These are phyloP conservation scores for Penicillium maclennaniae DNA, from an alignment of 495 filamentous ascomycete species.

Conservation along the genomic window DNA sequence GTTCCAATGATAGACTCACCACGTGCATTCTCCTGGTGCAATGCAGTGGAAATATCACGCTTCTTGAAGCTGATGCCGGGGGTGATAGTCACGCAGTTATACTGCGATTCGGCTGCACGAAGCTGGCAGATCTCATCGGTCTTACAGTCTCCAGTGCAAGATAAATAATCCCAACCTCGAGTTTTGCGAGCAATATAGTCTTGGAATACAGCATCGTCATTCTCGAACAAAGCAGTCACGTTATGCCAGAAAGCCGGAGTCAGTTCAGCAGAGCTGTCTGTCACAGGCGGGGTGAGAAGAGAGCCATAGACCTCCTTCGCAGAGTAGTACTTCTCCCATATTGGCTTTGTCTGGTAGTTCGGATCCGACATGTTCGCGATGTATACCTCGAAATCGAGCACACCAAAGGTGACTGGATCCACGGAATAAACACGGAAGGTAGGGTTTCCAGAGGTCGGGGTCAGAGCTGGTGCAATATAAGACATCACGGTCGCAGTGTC, in stretches of 20 bases:
- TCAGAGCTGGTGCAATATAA: conserved; percentile 51
- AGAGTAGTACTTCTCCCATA: conserved; percentile 52
- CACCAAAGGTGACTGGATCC: conserved; percentile 50
- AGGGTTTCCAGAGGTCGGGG: conserved; percentile 48
- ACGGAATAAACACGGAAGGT: conserved; percentile 53
- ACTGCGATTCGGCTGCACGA: conserved; percentile 33
- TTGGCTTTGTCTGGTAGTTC: conserved; percentile 38
- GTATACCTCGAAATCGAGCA: conserved; percentile 51
- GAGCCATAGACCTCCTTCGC: conserved; percentile 50
- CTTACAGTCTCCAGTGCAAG: conserved; percentile 37
- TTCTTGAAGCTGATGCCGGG: conserved; percentile 15
- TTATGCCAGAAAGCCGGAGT: conserved; percentile 57
- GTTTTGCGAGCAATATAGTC: conserved; percentile 37
- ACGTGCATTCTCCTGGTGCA: conserved; percentile 3
- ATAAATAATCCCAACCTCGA: conserved; percentile 33
- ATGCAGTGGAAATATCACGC: conserved; percentile 3
- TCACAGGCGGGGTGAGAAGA: conserved; percentile 38
- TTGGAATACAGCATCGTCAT: conserved; percentile 35
- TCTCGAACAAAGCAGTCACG: conserved; percentile 42
- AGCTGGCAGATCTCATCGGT: conserved; percentile 39
- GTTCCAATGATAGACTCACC: conserved; percentile 13
- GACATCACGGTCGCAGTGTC: conserved; percentile 42
- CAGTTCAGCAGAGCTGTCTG: conserved; percentile 37
- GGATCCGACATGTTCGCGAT: conserved; percentile 46
- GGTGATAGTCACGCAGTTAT: conserved; percentile 15